These are phyloP conservation scores for Aciculosporium take DNA, from an alignment of 2,329 filamentous ascomycete genomes.

Conservation along the genomic window DNA sequence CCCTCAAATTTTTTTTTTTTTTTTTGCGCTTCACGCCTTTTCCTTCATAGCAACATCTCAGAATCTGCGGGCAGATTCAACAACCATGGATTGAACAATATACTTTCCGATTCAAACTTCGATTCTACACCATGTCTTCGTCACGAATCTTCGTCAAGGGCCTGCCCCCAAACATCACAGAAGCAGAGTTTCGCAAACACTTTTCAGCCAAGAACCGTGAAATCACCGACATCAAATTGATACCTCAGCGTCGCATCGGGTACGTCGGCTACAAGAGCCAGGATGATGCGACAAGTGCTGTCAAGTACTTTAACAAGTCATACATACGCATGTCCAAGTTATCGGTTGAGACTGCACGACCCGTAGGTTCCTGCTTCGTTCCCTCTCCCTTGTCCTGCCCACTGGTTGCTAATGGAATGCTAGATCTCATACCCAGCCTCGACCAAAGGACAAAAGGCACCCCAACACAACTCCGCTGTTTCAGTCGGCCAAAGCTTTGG, in stretches of 20 bases:
- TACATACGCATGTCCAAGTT: slow-evolving; percentile 96
- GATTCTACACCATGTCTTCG: slow-evolving; percentile 30
- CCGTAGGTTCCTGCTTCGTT: slow-evolving; percentile 36
- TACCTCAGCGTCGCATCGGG: slow-evolving; percentile 78
- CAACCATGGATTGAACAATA: not conserved
- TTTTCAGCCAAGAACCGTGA: slow-evolving; percentile 60
- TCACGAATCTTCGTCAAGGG: slow-evolving; percentile 70
- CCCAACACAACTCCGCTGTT: slow-evolving; percentile 13
- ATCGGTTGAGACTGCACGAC: slow-evolving; percentile 71
- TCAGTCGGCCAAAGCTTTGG: slow-evolving; percentile 8
- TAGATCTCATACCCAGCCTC: slow-evolving; percentile 31
- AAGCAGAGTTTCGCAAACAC: slow-evolving; percentile 77
- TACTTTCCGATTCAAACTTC: not conserved
- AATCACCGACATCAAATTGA: slow-evolving; percentile 85
- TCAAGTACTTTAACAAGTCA: slow-evolving; percentile 89
- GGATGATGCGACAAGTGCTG: slow-evolving; percentile 66
- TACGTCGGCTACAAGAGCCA: slow-evolving; percentile 86
- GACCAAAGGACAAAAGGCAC: slow-evolving; percentile 14
- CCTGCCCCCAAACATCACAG: slow-evolving; percentile 71
- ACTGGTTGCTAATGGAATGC: slow-evolving; percentile 23
- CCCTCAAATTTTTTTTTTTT: slow-evolving; percentile 17
- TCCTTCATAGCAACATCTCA: not conserved
- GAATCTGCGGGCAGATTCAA: slow-evolving; percentile 7
- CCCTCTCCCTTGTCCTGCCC: slow-evolving; percentile 7
- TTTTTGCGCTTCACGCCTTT: not conserved